Evolutionary conservation across 345 rosid species (phyloP), one percentile per base, ranked within the genome.

Genomic region (Psidium friedrichsthalianum): DNA sequence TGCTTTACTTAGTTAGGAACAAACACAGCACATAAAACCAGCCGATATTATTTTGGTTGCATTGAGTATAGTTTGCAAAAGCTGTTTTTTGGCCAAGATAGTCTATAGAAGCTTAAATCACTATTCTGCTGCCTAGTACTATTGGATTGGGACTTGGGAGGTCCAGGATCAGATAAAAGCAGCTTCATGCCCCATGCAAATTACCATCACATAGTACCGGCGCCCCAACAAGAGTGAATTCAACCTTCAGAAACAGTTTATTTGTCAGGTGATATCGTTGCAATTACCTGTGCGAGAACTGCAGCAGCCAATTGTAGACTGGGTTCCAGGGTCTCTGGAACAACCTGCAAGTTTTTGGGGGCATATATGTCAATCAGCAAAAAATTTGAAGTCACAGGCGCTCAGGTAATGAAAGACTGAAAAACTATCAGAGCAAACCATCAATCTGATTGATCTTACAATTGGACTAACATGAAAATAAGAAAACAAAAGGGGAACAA

Each of bases 241-340:
- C 42, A 76, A 44, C 44, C 40, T 64, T 32, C 47, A 69, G 78
- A 69, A 69, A 69, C 24, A 69, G 58, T 18, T 36, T 8, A 64
- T 64, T 64, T 69, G 82, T 56, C 82, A 52, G 86, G 47, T 24
- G 44, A 25, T 84, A 87, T 69, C 12, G 11, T 85, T 82, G 74
- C 47, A 84, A 51, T 81, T 90, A 95, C 99, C 98, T 95, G 97
- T 22, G 98, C 98, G 87, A 97, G 99, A 90, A 97, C 99, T 88
- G 98, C 99, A 85, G 99, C 98, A 64, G 98, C 99, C 91, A 97
- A 93, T 89, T 97, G 99, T 82, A 97, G 91, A 92, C 99, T 97
- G 82, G 99, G 99, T 90, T 97, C 99, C 92, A 97, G 89, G 64
- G 98, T 94, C 92, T 97, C 99, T n/a, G 99, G 99, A 74, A 97